Evolutionary conservation across 768 basidiomycete genomes (phyloP).

Genomic region (Mycena galopus): DNA sequence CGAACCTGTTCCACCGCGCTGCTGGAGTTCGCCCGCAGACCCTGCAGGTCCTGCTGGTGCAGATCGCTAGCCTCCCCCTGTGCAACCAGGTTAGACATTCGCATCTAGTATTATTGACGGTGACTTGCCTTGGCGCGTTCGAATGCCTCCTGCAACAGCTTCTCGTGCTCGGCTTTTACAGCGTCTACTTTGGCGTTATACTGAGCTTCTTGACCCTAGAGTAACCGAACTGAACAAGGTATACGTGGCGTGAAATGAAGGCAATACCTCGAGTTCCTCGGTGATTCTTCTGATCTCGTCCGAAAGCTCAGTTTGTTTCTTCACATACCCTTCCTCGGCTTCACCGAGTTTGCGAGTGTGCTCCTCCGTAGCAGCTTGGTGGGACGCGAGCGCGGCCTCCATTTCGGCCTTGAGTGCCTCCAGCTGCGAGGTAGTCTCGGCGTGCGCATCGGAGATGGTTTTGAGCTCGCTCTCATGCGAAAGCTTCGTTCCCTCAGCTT

Average conservation of each 20-base stretch:
- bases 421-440: constrained; percentile 57
- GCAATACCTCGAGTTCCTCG: constrained; percentile 73
- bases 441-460: constrained; percentile 58
- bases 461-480: constrained; percentile 63
- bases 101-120: not conserved
- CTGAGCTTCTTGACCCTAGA: constrained; percentile 75
- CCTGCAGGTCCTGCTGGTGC: constrained; percentile 79
- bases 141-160: constrained; percentile 76
- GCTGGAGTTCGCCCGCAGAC: constrained; percentile 75
- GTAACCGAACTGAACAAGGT: not conserved
- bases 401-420: constrained; percentile 63
- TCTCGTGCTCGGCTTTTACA: constrained; percentile 74
- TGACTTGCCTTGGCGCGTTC: constrained; percentile 79
- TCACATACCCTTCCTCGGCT: constrained; percentile 61
- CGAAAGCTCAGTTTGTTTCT: constrained; percentile 64
- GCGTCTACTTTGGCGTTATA: constrained; percentile 76
- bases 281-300: constrained; percentile 69
- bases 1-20: constrained; percentile 79
- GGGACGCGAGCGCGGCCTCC: constrained; percentile 55
- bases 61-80: constrained; percentile 79
- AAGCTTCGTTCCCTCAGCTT: constrained; percentile 55
- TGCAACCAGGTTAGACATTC: constrained; percentile 27
- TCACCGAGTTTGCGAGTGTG: constrained; percentile 66
- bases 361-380: constrained; percentile 64
- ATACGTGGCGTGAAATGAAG: not conserved